Evolutionary conservation across 2,329 filamentous ascomycete species (phyloP).

Genomic region (Fusarium abutilonis): DNA sequence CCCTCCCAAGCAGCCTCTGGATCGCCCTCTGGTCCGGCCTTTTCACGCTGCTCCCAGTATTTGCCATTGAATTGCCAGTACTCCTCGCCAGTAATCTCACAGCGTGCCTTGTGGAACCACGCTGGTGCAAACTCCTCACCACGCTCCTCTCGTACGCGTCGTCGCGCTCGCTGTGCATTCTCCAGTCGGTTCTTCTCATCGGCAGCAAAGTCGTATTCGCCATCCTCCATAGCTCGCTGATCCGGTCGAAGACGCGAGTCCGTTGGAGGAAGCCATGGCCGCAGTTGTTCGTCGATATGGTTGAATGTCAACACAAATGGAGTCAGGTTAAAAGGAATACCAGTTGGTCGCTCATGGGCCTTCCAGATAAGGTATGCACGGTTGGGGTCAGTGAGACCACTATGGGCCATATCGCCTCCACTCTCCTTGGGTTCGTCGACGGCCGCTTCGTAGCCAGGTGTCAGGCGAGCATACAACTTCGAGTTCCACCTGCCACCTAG

Average conservation of each 20-base stretch:
- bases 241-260: constrained; percentile 94
- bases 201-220: constrained; percentile 93
- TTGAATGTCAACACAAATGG: constrained; percentile 96
- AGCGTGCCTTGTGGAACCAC: constrained; percentile 82
- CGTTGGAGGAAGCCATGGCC: constrained; percentile 83
- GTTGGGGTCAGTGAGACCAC: constrained; percentile 70
- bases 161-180: constrained; percentile 83
- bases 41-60: constrained; percentile 83
- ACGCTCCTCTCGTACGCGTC: constrained; percentile 75
- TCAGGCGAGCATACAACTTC: constrained; percentile 92
- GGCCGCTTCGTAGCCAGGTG: constrained; percentile 85
- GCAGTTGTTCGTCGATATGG: constrained; percentile 84
- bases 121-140: constrained; percentile 85
- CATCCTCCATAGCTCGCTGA: constrained; percentile 97
- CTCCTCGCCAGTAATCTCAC: constrained; percentile 83
- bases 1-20: constrained; percentile 68
- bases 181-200: constrained; percentile 94
- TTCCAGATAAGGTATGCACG: constrained; percentile 94
- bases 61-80: constrained; percentile 90
- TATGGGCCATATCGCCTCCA: constrained; percentile 52
- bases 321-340: constrained; percentile 96
- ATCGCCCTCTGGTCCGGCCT: constrained; percentile 69
- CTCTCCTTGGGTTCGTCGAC: constrained; percentile 66
- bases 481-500: constrained; percentile 97
- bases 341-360: constrained; percentile 79